Evolutionary conservation across 768 basidiomycete species (phyloP).

Genomic region (Lactarius indigo): DNA sequence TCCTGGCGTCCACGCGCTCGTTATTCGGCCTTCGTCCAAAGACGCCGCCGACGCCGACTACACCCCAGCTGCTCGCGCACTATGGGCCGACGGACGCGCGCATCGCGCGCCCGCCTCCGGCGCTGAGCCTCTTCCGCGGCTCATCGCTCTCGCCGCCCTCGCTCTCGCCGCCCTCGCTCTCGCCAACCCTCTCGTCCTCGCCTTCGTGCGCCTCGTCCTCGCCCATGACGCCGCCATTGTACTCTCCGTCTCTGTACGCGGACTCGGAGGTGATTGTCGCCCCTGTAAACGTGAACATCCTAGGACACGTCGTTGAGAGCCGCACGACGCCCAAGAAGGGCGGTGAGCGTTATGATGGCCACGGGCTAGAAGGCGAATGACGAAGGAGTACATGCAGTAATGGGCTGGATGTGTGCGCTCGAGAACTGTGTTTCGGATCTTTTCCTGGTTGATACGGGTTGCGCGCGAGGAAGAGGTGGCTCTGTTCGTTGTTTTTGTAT

Average conservation of each 20-base stretch:
- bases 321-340: slow-evolving; percentile 20
- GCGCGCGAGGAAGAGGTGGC: not conserved
- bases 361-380: slow-evolving; percentile 1
- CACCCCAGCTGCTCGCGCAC: slow-evolving; percentile 17
- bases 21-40: slow-evolving; percentile 1
- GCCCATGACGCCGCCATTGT: not conserved
- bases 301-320: slow-evolving; percentile 12
- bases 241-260: not conserved
- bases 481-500: not conserved
- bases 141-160: not conserved
- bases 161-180: slow-evolving; percentile 6
- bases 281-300: slow-evolving; percentile 1
- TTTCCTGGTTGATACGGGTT: not conserved
- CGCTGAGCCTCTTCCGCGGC: slow-evolving; percentile 11
- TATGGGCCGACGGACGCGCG: slow-evolving; percentile 12
- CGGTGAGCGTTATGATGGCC: not conserved
- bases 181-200: not conserved
- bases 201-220: not conserved
- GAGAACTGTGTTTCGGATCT: not conserved
- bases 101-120: slow-evolving; percentile 17
- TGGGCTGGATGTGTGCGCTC: not conserved
- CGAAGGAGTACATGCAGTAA: not conserved
- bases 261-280: slow-evolving; percentile 12
- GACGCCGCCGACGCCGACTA: not conserved
- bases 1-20: slow-evolving; percentile 7